Evolutionary conservation across 371 early-diverging fungal species (phyloP).

Genomic region (Lichtheimia ornata): DNA sequence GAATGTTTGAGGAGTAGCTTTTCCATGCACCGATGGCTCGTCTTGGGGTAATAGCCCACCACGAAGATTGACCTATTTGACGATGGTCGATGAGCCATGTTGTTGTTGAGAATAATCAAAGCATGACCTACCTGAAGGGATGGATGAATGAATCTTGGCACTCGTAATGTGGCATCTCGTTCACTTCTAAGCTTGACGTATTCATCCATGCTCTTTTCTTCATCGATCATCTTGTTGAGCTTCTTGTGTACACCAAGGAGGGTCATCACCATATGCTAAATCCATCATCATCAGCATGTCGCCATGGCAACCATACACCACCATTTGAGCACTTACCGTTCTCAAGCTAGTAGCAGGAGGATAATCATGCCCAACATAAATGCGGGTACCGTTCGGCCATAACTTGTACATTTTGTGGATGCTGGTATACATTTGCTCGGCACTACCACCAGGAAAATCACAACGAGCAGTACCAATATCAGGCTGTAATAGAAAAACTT

Average conservation of each 20-base stretch:
- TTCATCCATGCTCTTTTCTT: conserved; percentile 23
- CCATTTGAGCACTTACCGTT: conserved; percentile 20
- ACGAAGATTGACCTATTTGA: conserved; percentile 24
- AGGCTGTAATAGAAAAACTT: conserved; percentile 25
- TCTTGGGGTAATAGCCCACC: conserved; percentile 20
- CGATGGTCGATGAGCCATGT: too few relatives aligned
- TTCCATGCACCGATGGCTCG: conserved; percentile 8
- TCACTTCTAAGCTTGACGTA: conserved; percentile 32
- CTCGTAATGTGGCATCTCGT: conserved; percentile 32
- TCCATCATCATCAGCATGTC: background rate
- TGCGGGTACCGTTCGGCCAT: conserved; percentile 47
- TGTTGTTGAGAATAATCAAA: too few relatives aligned
- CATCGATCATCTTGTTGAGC: conserved; percentile 41
- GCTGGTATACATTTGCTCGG: conserved; percentile 39
- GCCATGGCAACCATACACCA: background rate
- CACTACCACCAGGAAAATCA: conserved; percentile 54
- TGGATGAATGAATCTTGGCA: conserved; percentile 47
- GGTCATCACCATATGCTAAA: conserved; percentile 37
- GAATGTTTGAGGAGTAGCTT: conserved; percentile 10
- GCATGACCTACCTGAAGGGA: conserved; percentile 38
- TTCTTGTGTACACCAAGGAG: conserved; percentile 29
- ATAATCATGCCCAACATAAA: conserved; percentile 52
- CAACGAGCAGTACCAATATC: conserved; percentile 54
- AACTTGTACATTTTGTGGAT: conserved; percentile 41
- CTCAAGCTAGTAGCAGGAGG: conserved; percentile 27